Percentiles rank a stretch among this genome's conserved stretches.
Conservation (phyloP, 306 rosid species). For the Vicia faba region DNA sequence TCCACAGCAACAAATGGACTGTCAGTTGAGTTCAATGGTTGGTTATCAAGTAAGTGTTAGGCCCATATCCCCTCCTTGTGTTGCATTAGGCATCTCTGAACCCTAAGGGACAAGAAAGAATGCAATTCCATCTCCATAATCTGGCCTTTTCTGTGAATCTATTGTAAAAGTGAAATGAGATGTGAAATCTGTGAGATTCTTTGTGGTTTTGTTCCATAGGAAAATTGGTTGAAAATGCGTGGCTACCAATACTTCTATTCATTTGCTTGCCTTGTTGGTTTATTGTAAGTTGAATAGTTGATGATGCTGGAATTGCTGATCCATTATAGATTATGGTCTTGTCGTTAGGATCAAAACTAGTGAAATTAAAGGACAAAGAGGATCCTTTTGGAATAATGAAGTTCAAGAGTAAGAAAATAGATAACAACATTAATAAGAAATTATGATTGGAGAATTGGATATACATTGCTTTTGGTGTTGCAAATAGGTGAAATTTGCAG, state of each 20-base stretch:
- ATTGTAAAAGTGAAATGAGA: constrained; percentile 50
- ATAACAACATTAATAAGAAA: not conserved
- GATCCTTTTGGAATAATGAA: constrained; percentile 29
- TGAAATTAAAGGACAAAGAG: constrained; percentile 33
- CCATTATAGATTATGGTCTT: constrained; percentile 6
- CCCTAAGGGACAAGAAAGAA: constrained; percentile 47
- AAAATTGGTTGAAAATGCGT: constrained; percentile 36
- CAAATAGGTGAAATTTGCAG: not conserved
- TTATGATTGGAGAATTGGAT: too few species aligned
- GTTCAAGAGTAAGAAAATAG: constrained; percentile 21
- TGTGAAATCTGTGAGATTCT: constrained; percentile 44
- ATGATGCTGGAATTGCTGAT: not conserved
- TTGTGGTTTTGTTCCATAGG: constrained; percentile 46
- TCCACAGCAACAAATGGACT: constrained; percentile 54
- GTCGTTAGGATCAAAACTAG: constrained; percentile 16
- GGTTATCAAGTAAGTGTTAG: constrained; percentile 8
- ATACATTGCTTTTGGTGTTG: constrained; percentile 1
- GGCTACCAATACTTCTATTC: constrained; percentile 34
- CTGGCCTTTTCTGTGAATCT: not conserved
- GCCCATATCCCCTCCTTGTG: constrained; percentile 39
- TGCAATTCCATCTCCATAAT: constrained; percentile 44
- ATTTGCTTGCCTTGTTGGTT: not conserved
- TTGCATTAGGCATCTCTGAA: constrained; percentile 16
- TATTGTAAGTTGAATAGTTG: constrained; percentile 28
- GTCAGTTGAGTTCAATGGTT: not conserved